Evolutionary conservation across 352 stramenopile genomes (phyloP).

Genomic region (Pythium pyrilobum): DNA sequence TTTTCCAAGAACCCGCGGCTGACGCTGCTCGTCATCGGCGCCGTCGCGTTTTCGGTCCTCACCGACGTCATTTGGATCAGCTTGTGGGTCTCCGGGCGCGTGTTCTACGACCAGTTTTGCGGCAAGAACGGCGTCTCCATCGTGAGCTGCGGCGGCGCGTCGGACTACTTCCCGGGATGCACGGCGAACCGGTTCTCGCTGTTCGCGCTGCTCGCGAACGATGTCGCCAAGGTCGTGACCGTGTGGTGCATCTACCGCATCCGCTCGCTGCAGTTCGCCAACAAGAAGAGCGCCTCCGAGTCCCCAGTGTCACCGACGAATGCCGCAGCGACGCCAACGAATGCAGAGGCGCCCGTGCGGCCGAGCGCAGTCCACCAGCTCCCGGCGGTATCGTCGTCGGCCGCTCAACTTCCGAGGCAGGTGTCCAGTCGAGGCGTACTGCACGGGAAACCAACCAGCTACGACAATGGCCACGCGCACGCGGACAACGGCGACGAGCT

Average conservation of each 20-base stretch:
- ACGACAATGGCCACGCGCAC: too few relatives aligned
- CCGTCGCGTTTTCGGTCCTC: conserved; percentile 45
- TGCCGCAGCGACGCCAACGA: not conserved
- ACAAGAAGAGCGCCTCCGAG: conserved; percentile 10
- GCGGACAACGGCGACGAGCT: too few relatives aligned
- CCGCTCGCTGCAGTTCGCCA: conserved; percentile 20
- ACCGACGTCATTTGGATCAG: conserved; percentile 74
- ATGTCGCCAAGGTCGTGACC: conserved; percentile 44
- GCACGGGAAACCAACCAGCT: too few relatives aligned
- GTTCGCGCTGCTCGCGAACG: conserved; percentile 53
- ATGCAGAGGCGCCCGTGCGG: not conserved
- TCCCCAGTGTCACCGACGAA: not conserved
- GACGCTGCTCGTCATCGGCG: conserved; percentile 43
- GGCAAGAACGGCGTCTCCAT: conserved; percentile 50
- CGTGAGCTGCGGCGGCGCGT: conserved; percentile 54
- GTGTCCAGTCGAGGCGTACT: too few relatives aligned
- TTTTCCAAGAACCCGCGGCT: conserved; percentile 39
- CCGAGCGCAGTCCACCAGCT: not conserved
- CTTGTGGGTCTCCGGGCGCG: conserved; percentile 62
- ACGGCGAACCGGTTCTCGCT: conserved; percentile 68
- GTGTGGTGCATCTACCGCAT: conserved; percentile 41
- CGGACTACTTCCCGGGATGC: conserved; percentile 61
- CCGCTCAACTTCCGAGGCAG: too few relatives aligned
- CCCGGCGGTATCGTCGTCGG: too few relatives aligned
- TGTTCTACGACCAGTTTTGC: conserved; percentile 78